Base-by-base conservation (phyloP, 345 rosid genomes). In the Citrus medica region DNA sequence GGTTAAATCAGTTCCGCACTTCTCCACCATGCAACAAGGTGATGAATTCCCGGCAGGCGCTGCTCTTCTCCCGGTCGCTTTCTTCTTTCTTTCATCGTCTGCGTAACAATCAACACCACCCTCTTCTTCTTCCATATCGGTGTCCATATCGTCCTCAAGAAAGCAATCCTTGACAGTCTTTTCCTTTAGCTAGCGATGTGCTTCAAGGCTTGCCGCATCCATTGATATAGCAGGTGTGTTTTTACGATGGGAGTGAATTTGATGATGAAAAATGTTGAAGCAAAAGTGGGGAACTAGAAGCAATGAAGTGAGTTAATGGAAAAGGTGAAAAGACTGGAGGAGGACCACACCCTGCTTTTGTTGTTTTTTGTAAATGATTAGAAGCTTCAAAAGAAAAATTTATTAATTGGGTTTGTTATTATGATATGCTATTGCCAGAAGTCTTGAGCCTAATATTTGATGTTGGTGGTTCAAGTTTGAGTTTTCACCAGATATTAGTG, bases 11-110 rank as follows among this genome's bases (percentile, higher is more conserved):
- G 84, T 84, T n/a, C 91, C 88, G 58, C 98, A 95, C 56, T 84
- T 84, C 79, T 91, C 95, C 9, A 86, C 98, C 72, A 88, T 89
- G 83, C 98, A 95, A 64, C 83, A 67, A 35, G 93, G 87, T 0
- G 79, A 85, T 10, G 88, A 84, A 8, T 64, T 71, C 48, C 89
- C 85, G 0, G 76, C 79, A 0, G 84, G 58, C 55, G 84, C 83
- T 81, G 85, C 83, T 81, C 78, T 86, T 81, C 75, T 83, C 22
- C 87, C 88, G 14, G 9, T 22, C 25, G 64, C 79, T 76, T 68
- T 83, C 85, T 77, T 88, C 86, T 69, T 88, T 38, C 69, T 86
- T 22, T 85, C 89, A 66, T 86, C 88, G 55, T 82, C 88, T 9
- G 75, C 28, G 53, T 76, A 81, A 74, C 78, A 74, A 3, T 66